phyloP scores from a whole-genome alignment of 768 basidiomycete genomes.

The Leccinum boreale region DNA sequence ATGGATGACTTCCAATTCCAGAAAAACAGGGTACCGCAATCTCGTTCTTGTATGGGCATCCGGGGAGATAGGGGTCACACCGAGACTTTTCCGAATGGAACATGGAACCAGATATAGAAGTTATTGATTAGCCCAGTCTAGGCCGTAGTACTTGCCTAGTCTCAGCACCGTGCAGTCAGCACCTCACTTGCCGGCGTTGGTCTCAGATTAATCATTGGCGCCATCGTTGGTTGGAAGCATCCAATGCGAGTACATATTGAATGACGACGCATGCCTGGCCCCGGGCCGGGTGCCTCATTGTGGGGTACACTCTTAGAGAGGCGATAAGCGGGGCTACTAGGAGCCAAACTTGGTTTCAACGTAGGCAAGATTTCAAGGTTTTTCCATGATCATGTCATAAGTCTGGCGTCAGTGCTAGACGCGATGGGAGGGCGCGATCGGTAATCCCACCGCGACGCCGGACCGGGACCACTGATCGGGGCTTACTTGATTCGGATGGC shows the following conservation, averaged over 20 bases:
- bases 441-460: background rate
- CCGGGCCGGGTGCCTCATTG: too few relatives aligned
- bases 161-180: background rate
- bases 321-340: too few relatives aligned
- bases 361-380: background rate
- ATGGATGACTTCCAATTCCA: background rate
- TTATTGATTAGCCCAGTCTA: background rate
- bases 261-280: too few relatives aligned
- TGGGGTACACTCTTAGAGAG: background rate
- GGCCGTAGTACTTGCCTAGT: background rate
- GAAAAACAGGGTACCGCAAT: background rate
- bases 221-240: too few relatives aligned
- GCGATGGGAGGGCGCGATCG: background rate
- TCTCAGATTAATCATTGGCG: background rate
- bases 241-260: too few relatives aligned
- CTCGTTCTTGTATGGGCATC: background rate
- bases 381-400: background rate
- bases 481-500: background rate
- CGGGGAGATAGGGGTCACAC: background rate
- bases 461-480: background rate
- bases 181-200: background rate
- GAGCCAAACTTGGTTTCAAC: background rate
- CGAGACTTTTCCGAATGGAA: background rate
- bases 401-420: background rate
- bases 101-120: background rate